Evolutionary conservation across 805 yeast species (phyloP), one percentile per base, ranked within the genome.

Genomic region (Teunomyces lycoperdinae): DNA sequence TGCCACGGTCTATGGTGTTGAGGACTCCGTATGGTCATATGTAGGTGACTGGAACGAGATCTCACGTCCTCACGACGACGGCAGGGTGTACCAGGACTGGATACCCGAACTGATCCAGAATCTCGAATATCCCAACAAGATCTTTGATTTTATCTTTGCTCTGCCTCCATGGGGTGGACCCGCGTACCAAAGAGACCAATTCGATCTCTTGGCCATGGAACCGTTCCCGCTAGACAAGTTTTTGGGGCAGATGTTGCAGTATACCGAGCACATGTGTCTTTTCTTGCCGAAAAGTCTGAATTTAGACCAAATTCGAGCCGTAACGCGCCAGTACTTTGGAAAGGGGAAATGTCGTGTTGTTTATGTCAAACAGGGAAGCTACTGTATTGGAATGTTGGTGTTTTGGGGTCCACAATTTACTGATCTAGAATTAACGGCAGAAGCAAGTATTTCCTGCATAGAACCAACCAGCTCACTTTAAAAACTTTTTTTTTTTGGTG

Each of bases 131-230:
- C 43, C 60, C n/a, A 9, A 43, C 0, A 50, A 49, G 20, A 61
- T 64, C 9, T 74, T 79, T 33, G 86, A 81, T 54, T 70, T 83
- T 44, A 73, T 81, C 8, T 87, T 85, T 66, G 76, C 81, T n/a
- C 85, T 92, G 1, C 95, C 95, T 1, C 95, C 95, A 0, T 88
- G 95, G 96, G 95, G 94, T 30, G 96, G 96, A 0, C 86, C 89
- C 0, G 60, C 65, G 2, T 88, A 87, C 62, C 65, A 68, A 43
- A 61, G 62, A 0, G 51, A 54, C 2, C 47, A 46, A 2, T 84
- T 77, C 62, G 83, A 84, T 53, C 61, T 84, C 17, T 64, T 66
- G 33, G 50, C 61, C 8, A 61, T 68, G 45, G 54, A 63, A 40
- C 90, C 90, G 0, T 62, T 83, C 38, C 66, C 73, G 1, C 51